Conservation (phyloP, 2,329 filamentous ascomycete species). For the Colletotrichum musae region DNA sequence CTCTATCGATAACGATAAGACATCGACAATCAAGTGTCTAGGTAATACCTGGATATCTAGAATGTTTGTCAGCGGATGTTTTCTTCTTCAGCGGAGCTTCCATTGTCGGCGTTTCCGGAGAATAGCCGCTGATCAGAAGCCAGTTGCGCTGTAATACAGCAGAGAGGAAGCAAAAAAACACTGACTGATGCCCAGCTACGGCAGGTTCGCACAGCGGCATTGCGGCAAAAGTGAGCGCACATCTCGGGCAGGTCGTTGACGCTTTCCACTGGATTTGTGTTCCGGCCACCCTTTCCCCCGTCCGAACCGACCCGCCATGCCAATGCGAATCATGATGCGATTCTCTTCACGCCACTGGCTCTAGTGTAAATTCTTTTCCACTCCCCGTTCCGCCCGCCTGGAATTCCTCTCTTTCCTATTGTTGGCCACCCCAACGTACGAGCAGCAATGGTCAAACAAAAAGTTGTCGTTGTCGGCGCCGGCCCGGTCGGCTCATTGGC, state of each 20-base stretch:
- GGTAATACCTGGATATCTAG: too few species aligned
- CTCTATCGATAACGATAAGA: conserved; percentile 1
- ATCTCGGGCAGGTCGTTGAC: conserved; percentile 31
- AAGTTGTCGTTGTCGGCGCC: conserved; percentile 88
- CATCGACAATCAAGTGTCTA: background rate
- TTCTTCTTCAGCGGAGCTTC: conserved; percentile 29
- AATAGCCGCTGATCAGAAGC: conserved; percentile 17
- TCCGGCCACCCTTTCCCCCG: conserved; percentile 14
- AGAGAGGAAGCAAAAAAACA: background rate
- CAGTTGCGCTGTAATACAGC: background rate
- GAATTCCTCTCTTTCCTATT: background rate
- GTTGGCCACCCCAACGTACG: background rate
- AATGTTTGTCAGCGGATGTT: background rate
- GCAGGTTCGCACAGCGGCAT: conserved; percentile 18
- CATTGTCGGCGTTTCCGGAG: conserved; percentile 38
- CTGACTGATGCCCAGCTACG: background rate
- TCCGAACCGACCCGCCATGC: conserved; percentile 31
- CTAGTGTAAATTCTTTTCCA: conserved; percentile 11
- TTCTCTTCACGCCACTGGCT: conserved; percentile 24
- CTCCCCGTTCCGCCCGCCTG: conserved; percentile 1
- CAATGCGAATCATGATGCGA: conserved; percentile 31
- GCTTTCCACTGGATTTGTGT: conserved; percentile 3
- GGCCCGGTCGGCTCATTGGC: conserved; percentile 94
- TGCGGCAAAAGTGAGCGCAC: background rate
- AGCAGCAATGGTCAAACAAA: conserved; percentile 64